These are phyloP conservation scores for Ogataea hybrid DNA, from an alignment of 1,139 yeast species.

Conservation along the genomic window DNA sequence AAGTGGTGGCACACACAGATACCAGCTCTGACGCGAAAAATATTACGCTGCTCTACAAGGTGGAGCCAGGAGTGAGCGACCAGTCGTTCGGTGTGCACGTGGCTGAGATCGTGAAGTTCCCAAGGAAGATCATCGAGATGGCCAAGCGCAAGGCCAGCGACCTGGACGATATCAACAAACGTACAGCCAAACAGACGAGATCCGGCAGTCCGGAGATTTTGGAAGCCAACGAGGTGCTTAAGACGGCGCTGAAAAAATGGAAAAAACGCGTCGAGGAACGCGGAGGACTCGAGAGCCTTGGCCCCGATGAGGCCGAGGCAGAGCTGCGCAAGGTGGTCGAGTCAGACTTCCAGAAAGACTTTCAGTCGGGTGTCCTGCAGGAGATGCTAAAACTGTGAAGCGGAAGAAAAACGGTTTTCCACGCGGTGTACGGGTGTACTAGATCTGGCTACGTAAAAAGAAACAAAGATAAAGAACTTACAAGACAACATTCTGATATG, in stretches of 20 bases:
- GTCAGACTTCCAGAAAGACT: constrained; percentile 19
- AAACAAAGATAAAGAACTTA: constrained; percentile 12
- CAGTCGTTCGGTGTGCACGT: constrained; percentile 97
- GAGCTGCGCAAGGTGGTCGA: constrained; percentile 40
- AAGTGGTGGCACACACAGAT: constrained; percentile 91
- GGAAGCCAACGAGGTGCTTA: constrained; percentile 55
- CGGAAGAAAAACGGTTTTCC: not conserved
- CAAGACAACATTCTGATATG: not conserved
- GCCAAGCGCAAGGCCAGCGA: constrained; percentile 93
- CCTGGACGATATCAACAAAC: constrained; percentile 57
- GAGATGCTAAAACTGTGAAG: constrained; percentile 16
- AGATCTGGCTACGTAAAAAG: constrained; percentile 9
- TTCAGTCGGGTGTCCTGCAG: constrained; percentile 20
- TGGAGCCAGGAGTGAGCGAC: constrained; percentile 88
- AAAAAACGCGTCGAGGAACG: constrained; percentile 41
- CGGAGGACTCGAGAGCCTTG: constrained; percentile 36
- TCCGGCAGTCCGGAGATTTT: constrained; percentile 54
- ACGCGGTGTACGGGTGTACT: constrained; percentile 1
- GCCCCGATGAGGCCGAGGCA: constrained; percentile 38
- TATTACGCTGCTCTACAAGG: constrained; percentile 84
- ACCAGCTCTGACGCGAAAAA: constrained; percentile 47
- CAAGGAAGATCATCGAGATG: constrained; percentile 84
- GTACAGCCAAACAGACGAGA: constrained; percentile 43
- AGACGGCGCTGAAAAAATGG: constrained; percentile 62
- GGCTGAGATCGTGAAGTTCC: constrained; percentile 93